A percentile compares a stretch with the other conserved stretches of the same genome.
These are phyloP conservation scores for Pelargonium australe DNA, from an alignment of 441 rosid species.

Conservation along the genomic window DNA sequence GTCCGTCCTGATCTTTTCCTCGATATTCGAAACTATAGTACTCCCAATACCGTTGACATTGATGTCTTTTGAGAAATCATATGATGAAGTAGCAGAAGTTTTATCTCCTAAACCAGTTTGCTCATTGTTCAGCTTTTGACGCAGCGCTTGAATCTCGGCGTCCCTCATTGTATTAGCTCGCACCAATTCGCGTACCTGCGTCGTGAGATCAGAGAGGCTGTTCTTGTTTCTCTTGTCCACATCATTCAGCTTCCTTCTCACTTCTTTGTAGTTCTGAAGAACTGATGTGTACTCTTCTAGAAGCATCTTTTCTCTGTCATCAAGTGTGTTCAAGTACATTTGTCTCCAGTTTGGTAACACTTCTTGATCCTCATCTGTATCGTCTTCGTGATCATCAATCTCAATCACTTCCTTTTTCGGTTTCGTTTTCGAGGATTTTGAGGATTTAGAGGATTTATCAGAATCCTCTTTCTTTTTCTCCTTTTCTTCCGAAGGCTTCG, in stretches of 20 bases:
- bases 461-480: too few relatives aligned
- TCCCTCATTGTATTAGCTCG: constrained; percentile 51
- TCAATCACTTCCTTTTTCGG: too few relatives aligned
- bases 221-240: constrained; percentile 35
- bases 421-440: too few relatives aligned
- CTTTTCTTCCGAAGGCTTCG: too few relatives aligned
- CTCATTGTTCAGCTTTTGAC: constrained; percentile 49
- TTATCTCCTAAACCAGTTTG: constrained; percentile 26
- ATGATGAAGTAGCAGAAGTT: too few relatives aligned
- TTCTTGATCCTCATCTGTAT: not conserved
- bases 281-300: constrained; percentile 53
- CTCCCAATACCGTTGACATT: constrained; percentile 21
- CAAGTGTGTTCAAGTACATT: not conserved
- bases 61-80: constrained; percentile 13
- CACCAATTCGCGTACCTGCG: constrained; percentile 43
- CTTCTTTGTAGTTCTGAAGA: constrained; percentile 67
- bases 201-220: constrained; percentile 23
- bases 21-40: constrained; percentile 32
- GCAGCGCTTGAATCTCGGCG: constrained; percentile 46
- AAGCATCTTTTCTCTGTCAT: constrained; percentile 51
- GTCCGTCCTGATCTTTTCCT: constrained; percentile 56
- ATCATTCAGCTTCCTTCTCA: constrained; percentile 51
- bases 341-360: not conserved
- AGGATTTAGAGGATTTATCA: too few relatives aligned
- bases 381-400: not conserved